Conservation (phyloP, 2,329 filamentous ascomycete genomes). For the Coccinonectria pachysandricola region DNA sequence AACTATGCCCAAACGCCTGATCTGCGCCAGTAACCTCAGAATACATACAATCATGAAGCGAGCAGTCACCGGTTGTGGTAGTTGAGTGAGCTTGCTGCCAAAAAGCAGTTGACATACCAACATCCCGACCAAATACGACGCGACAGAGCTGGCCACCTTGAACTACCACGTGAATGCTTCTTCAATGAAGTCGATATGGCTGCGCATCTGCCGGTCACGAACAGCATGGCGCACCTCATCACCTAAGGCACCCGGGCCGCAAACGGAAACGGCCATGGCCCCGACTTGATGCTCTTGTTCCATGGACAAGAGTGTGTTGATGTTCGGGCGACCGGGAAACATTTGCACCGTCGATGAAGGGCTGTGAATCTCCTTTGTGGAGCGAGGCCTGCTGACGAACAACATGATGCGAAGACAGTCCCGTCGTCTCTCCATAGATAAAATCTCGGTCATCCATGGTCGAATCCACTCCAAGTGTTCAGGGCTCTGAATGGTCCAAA, state of each 20-base stretch:
- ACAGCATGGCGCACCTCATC: constrained; percentile 65
- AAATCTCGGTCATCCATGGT: constrained; percentile 73
- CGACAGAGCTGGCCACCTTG: too few relatives aligned
- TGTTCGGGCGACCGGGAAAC: constrained; percentile 71
- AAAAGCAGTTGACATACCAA: too few relatives aligned
- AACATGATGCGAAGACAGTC: constrained; percentile 68
- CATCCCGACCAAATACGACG: too few relatives aligned
- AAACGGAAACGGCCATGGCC: constrained; percentile 64
- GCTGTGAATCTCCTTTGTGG: constrained; percentile 71
- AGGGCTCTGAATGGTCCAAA: constrained; percentile 71
- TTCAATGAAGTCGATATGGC: constrained; percentile 68
- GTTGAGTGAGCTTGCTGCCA: too few relatives aligned
- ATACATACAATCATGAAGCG: too few relatives aligned
- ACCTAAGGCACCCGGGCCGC: constrained; percentile 62
- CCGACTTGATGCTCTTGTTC: constrained; percentile 68
- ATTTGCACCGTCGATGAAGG: constrained; percentile 71
- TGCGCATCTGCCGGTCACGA: constrained; percentile 51
- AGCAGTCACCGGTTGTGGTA: too few relatives aligned
- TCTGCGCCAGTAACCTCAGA: too few relatives aligned
- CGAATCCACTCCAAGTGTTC: constrained; percentile 78
- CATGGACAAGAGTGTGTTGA: constrained; percentile 59
- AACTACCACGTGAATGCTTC: constrained; percentile 60
- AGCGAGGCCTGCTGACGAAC: constrained; percentile 64
- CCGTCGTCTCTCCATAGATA: constrained; percentile 63
- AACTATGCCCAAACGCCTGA: too few relatives aligned